These are phyloP conservation scores for Glonium stellatum DNA, from an alignment of 495 filamentous ascomycete genomes.

Conservation along the genomic window DNA sequence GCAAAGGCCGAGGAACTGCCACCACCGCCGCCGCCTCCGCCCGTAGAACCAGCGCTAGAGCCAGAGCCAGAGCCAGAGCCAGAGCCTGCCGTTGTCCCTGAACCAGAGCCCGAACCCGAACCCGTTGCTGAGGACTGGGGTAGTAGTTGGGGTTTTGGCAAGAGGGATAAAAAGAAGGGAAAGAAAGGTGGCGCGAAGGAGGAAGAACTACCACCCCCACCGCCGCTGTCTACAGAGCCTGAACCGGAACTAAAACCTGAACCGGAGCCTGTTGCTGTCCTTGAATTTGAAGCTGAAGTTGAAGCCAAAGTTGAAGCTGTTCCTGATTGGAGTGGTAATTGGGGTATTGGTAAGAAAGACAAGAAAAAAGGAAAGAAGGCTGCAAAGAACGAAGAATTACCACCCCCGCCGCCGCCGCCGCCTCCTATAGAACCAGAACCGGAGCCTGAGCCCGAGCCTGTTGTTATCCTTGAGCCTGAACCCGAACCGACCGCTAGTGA, in stretches of 20 bases:
- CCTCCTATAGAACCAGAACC: background rate
- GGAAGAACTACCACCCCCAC: background rate
- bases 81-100: background rate
- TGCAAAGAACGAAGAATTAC: conserved; percentile 23
- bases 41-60: background rate
- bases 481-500: background rate
- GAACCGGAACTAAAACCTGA: no score
- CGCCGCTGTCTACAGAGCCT: background rate
- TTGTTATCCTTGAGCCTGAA: background rate
- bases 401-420: background rate
- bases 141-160: background rate
- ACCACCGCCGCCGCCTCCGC: background rate
- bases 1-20: background rate
- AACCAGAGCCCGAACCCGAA: background rate
- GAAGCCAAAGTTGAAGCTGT: background rate
- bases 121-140: background rate
- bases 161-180: background rate
- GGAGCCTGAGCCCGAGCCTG: background rate
- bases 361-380: conserved; percentile 39
- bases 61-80: background rate
- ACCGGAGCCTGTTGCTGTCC: no score
- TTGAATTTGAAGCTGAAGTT: no score
- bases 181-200: background rate
- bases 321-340: no score
- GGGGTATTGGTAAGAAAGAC: no score